Evolutionary conservation across 257 asterid genomes (phyloP), one percentile per base, ranked within the genome.

Genomic region (Datura wrightii): DNA sequence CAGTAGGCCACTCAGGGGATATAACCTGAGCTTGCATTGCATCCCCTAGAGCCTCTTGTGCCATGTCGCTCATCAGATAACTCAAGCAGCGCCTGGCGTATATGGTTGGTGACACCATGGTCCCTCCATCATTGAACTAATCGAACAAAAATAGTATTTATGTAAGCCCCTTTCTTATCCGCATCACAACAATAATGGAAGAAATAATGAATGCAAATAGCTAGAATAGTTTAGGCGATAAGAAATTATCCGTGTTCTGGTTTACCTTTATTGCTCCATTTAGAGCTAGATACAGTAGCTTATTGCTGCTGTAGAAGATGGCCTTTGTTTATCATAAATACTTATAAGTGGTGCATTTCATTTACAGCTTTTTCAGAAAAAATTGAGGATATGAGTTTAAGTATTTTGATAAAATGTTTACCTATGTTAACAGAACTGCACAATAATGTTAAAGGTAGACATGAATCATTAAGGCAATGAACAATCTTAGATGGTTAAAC

Each of bases 61-160:
- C 79, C 90, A 78, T 85, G 82, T 85, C 91, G 7, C 18, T 87
- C 91, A 90, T 88, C 84, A 90, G 87, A 79, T 90, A 90, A 18
- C 88, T 79, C 84, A 90, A 86, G 91, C 98, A 91, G n/a, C 99
- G 93, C 34, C 99, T 89, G 2, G 93, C 93, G 13, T 89, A 93
- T 0, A 94, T 95, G 0, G 99, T 96, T 0, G 99, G 98, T 6
- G 98, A 96, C 24, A 92, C 90, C 98, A 96, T 93, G 16, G 97
- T 92, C 83, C 98, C 98, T 4, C 98, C 97, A 85, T 96, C 98
- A 56, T 94, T 90, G 87, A 96, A 96, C 99, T 94, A 53, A 87
- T 14, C 44, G 18, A 54, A 37, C 16, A 66, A 18, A 67, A 78
- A 5, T 3, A 7, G 60, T 3, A 50, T 6, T 31, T 31, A 7